Evolutionary conservation across 169 alveolate species (phyloP).

Genomic region (Plasmodium malariae): DNA sequence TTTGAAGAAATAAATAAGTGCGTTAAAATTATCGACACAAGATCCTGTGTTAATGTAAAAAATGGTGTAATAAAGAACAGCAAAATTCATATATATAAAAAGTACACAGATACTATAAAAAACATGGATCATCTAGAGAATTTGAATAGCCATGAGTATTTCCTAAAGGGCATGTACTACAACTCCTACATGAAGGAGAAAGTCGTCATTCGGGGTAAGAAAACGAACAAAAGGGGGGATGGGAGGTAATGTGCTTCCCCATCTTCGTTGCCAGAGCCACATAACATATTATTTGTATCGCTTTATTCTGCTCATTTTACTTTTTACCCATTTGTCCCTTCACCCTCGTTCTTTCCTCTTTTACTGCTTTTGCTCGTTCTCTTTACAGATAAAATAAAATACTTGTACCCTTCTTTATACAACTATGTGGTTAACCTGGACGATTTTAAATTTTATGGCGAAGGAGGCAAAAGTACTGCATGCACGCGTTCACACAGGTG

Average conservation of each 20-base stretch:
- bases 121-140: background rate
- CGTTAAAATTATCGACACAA: background rate
- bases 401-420: conserved; percentile 19
- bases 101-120: conserved; percentile 23
- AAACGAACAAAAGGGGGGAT: background rate
- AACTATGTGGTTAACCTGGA: conserved; percentile 46
- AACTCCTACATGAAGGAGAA: conserved; percentile 19
- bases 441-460: conserved; percentile 13
- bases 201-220: conserved; percentile 21
- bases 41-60: conserved; percentile 36
- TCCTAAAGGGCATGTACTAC: background rate
- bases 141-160: background rate
- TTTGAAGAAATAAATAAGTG: conserved; percentile 39
- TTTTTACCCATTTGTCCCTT: background rate
- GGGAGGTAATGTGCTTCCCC: too few species aligned
- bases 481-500: too few species aligned
- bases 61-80: background rate
- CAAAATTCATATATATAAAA: conserved; percentile 50
- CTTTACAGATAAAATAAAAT: conserved; percentile 21
- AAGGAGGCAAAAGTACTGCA: background rate
- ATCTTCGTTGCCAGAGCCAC: too few species aligned
- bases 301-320: background rate
- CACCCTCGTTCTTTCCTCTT: background rate
- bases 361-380: background rate
- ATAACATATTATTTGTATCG: background rate